These are phyloP conservation scores for Claviceps purpurea DNA, from an alignment of 2,329 filamentous ascomycete species.

Conservation along the genomic window DNA sequence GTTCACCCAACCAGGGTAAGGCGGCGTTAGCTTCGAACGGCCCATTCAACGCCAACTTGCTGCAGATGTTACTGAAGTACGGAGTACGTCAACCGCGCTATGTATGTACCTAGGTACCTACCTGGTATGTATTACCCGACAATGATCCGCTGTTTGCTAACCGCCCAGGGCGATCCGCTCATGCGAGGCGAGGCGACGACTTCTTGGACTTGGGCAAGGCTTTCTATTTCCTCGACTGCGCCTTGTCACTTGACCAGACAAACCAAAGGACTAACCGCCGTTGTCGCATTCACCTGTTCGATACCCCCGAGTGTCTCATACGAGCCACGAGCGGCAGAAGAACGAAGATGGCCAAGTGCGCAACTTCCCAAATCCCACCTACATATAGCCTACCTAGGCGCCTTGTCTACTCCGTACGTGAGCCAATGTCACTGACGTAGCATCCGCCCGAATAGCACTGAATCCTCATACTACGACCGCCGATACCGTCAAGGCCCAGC, in stretches of 20 bases:
- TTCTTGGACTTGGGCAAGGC: too few relatives aligned
- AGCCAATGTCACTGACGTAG: background rate
- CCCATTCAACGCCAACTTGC: too few relatives aligned
- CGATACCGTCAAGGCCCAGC: constrained; percentile 75
- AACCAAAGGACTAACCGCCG: too few relatives aligned
- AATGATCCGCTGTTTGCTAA: constrained; percentile 1
- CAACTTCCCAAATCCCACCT: background rate
- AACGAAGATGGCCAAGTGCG: constrained; percentile 1
- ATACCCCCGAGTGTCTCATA: too few relatives aligned
- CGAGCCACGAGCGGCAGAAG: too few relatives aligned
- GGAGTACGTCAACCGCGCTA: background rate
- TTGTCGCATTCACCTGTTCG: too few relatives aligned
- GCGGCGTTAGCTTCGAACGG: background rate
- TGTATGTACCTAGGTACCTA: too few relatives aligned
- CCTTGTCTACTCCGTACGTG: too few relatives aligned
- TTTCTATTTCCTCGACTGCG: too few relatives aligned
- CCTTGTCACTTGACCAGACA: too few relatives aligned
- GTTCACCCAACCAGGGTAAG: background rate
- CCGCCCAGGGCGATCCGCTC: too few relatives aligned
- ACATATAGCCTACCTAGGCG: background rate
- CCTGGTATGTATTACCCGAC: constrained; percentile 1
- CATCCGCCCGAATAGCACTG: constrained; percentile 22
- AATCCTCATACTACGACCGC: constrained; percentile 78
- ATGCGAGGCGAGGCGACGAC: too few relatives aligned
- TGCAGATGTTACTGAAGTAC: background rate